These are phyloP conservation scores for Cupressus sempervirens DNA, from an alignment of 75 land plant species.

Conservation along the genomic window DNA sequence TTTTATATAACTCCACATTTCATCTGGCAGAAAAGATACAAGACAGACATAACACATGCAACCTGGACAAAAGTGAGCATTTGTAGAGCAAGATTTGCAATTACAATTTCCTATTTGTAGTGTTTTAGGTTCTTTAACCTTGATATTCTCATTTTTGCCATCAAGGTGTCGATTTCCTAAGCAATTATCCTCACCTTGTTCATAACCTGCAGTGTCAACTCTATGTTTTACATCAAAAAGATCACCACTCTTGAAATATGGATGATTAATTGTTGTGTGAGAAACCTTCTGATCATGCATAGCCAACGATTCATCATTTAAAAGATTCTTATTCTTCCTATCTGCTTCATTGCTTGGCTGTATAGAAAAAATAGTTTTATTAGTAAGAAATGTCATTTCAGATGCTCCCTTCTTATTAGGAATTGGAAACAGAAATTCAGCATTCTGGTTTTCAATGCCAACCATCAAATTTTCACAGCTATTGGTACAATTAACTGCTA, in stretches of 20 bases:
- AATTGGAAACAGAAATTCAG: background rate
- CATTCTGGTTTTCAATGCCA: background rate
- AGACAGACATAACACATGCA: slow-evolving; percentile 6
- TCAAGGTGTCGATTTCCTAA: background rate
- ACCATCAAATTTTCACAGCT: background rate
- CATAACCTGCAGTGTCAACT: background rate
- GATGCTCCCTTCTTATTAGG: background rate
- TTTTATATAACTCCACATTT: slow-evolving; percentile 7
- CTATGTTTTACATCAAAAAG: background rate
- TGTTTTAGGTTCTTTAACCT: background rate
- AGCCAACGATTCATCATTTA: background rate
- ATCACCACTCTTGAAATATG: background rate
- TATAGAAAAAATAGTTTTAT: background rate
- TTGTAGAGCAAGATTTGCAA: slow-evolving; percentile 4
- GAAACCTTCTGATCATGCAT: background rate
- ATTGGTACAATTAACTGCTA: background rate
- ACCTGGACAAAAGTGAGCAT: slow-evolving; percentile 1
- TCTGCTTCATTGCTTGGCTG: background rate
- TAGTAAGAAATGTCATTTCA: background rate
- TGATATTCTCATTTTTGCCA: background rate
- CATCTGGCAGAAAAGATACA: background rate
- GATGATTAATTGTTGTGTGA: background rate
- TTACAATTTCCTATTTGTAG: background rate
- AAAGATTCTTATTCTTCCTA: background rate
- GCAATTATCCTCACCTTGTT: background rate